Base-by-base conservation (phyloP, 176 grass and related monocot genomes). In the Leersia perrieri region DNA sequence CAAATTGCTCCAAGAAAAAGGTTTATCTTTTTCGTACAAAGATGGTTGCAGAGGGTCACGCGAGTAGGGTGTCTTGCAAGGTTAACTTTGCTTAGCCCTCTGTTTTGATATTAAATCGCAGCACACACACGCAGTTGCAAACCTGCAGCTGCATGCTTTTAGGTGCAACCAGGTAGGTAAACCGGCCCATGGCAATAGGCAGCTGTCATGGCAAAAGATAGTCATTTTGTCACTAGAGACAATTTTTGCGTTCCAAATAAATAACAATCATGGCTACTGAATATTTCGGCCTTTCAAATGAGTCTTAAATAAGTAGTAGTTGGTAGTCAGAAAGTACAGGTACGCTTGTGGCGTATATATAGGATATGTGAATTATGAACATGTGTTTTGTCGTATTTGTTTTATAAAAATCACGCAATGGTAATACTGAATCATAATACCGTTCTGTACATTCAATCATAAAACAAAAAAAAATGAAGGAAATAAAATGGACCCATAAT, bases 131-230 rank as follows among this genome's bases (percentile, higher is more conserved):
- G 33, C 20, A 33, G 42, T 51, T 51, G 22, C 53, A 58, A 58
- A 11, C 8, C 53, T 58, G 22, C 6, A 26, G 11, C 15, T 31
- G 3, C 69, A 31, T 61, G 3, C 69, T 49, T 61, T 66, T 68
- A 27, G 77, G 42, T 79, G 77, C 41, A 51, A 63, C 41, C 33
- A 67, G 41, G 42, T 78, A 41, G 60, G 42, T 66, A 51, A 58
- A 26, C 47, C 63, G 6, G 26, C 16, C 22, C n/a, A 23, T 58
- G 22, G 7, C n/a, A 20, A 25, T 58, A 25, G 6, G 22, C 20
- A 23, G n/a, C 22, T 58, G 22, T 25, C n/a, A 23, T 11, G 22
- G 2, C n/a, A 58, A 57, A 57, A 23, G 8, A 49, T 49, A 5
- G 16, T 1, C 3, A 49, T 49, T 20, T 49, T 1, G 39, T 45